Evolutionary conservation across 2,329 filamentous ascomycete genomes (phyloP).

Genomic region (Alternaria sp.): DNA sequence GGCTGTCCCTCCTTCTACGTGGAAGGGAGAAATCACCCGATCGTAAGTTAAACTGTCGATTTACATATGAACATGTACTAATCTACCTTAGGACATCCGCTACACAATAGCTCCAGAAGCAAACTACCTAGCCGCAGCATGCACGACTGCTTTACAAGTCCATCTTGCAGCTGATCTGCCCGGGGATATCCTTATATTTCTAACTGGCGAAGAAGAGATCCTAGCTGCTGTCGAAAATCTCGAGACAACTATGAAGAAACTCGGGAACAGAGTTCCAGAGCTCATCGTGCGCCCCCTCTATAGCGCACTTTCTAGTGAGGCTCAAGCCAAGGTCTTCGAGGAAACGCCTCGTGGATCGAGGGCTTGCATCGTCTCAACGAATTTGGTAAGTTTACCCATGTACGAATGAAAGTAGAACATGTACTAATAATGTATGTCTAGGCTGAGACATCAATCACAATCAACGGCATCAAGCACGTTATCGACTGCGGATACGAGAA

Average conservation of each 20-base stretch:
- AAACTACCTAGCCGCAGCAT: slow-evolving; percentile 88
- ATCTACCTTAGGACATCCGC: slow-evolving; percentile 58
- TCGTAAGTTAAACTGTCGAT: slow-evolving; percentile 65
- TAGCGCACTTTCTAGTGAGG: slow-evolving; percentile 84
- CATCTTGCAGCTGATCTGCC: too few species aligned
- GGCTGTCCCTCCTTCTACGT: too few species aligned
- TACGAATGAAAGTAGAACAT: too few species aligned
- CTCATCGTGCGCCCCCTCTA: slow-evolving; percentile 94
- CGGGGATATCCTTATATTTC: too few species aligned
- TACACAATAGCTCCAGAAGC: slow-evolving; percentile 62
- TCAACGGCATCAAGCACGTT: slow-evolving; percentile 94
- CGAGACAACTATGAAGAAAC: slow-evolving; percentile 82
- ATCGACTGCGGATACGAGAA: slow-evolving; percentile 96
- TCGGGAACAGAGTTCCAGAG: slow-evolving; percentile 83
- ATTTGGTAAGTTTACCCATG: slow-evolving; percentile 62
- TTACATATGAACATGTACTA: background rate
- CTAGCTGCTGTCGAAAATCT: slow-evolving; percentile 85
- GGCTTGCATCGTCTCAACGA: too few species aligned
- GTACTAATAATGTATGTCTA: too few species aligned
- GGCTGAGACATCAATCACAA: slow-evolving; percentile 85
- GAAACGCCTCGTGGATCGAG: too few species aligned
- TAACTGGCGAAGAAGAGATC: slow-evolving; percentile 97
- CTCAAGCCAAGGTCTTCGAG: slow-evolving; percentile 88
- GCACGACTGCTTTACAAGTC: slow-evolving; percentile 94
- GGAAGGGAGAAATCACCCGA: too few species aligned